Evolutionary conservation across 306 rosid genomes (phyloP).

Genomic region (Sicyos edulis): DNA sequence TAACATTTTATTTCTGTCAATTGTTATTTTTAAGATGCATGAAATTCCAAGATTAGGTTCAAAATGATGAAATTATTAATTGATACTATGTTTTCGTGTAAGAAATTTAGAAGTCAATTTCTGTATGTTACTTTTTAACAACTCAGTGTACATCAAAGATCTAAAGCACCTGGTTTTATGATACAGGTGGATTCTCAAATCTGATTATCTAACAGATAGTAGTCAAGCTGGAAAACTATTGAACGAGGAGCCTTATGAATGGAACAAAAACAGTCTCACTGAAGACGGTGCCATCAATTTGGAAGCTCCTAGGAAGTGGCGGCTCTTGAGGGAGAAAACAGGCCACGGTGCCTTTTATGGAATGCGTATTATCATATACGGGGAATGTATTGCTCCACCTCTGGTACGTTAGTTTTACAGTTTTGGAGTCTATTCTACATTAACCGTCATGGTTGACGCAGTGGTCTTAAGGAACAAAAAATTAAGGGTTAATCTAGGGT

Average conservation of each 20-base stretch:
- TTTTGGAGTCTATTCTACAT: background rate
- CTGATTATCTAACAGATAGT: slow-evolving; percentile 72
- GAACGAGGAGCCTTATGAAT: slow-evolving; percentile 79
- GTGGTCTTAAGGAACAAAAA: no score
- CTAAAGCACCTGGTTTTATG: background rate
- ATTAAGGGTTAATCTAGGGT: no score
- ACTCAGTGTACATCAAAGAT: background rate
- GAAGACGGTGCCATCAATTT: slow-evolving; percentile 81
- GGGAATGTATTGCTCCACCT: slow-evolving; percentile 78
- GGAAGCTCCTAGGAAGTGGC: slow-evolving; percentile 98
- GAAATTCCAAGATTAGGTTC: background rate
- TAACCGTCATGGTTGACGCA: no score
- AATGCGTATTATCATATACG: slow-evolving; percentile 63
- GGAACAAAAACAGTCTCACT: slow-evolving; percentile 69
- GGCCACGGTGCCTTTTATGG: slow-evolving; percentile 85
- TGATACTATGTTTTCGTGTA: background rate
- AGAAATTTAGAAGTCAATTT: background rate
- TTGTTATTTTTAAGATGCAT: background rate
- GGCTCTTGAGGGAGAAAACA: slow-evolving; percentile 66
- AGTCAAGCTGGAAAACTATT: slow-evolving; percentile 54
- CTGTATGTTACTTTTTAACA: background rate
- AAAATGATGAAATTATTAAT: background rate
- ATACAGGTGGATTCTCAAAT: slow-evolving; percentile 91
- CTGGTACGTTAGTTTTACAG: slow-evolving; percentile 44
- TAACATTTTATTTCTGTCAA: slow-evolving; percentile 19